Evolutionary conservation across 2,329 filamentous ascomycete species (phyloP).

Genomic region (Nemania abortiva): DNA sequence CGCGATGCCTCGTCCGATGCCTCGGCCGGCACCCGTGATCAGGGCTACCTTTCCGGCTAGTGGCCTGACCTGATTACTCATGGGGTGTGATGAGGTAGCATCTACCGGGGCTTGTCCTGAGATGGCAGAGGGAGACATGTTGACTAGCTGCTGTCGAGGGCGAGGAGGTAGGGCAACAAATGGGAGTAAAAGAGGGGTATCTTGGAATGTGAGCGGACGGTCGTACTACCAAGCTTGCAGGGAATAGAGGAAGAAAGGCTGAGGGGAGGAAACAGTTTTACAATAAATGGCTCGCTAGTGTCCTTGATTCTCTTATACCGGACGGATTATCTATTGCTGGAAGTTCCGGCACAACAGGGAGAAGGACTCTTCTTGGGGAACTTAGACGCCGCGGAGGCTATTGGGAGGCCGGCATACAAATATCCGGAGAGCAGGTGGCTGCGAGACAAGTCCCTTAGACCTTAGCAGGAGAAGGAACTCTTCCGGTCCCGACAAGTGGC

Average conservation of each 20-base stretch:
- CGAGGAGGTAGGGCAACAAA: conserved; percentile 15
- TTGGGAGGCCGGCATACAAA: conserved; percentile 14
- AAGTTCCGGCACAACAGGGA: conserved; percentile 26
- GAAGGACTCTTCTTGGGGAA: conserved; percentile 34
- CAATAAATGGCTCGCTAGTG: not conserved
- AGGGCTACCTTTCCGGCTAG: conserved; percentile 67
- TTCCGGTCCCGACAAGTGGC: not conserved
- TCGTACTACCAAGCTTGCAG: conserved; percentile 7
- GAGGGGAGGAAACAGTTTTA: conserved; percentile 3
- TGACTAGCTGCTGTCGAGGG: conserved; percentile 25
- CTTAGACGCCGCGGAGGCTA: conserved; percentile 9
- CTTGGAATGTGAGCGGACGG: not conserved
- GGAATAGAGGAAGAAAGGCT: not conserved
- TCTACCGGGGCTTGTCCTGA: conserved; percentile 30
- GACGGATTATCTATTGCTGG: conserved; percentile 23
- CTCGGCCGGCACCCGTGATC: conserved; percentile 73
- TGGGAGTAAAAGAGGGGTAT: not conserved
- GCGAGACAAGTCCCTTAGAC: not conserved
- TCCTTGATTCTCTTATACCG: conserved; percentile 39
- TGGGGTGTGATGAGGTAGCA: conserved; percentile 38
- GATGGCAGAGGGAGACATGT: conserved; percentile 51
- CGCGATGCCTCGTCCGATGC: conserved; percentile 75
- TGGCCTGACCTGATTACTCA: conserved; percentile 52
- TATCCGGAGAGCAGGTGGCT: conserved; percentile 20
- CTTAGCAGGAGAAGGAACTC: not conserved